Conservation (phyloP, 2,329 filamentous ascomycete species). For the Xylaria sp. region DNA sequence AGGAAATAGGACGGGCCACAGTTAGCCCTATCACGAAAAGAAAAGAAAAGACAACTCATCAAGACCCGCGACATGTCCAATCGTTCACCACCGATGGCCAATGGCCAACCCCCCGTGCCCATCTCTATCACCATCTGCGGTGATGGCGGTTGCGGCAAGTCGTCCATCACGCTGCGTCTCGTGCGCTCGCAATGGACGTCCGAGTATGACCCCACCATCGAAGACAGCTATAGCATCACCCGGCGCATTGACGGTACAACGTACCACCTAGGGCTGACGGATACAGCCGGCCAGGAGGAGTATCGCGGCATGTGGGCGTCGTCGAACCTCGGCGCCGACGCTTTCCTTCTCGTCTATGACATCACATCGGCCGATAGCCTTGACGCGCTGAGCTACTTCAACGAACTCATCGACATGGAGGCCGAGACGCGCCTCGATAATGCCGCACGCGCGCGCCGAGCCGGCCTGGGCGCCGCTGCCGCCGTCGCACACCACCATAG, state of each 20-base stretch:
- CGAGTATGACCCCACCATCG: conserved; percentile 83
- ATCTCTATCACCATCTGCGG: conserved; percentile 86
- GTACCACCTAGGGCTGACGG: conserved; percentile 82
- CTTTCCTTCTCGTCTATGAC: conserved; percentile 89
- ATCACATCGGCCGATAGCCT: conserved; percentile 78
- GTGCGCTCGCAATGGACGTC: conserved; percentile 86
- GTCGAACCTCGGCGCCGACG: conserved; percentile 81
- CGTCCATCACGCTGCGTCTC: conserved; percentile 83
- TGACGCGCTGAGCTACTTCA: conserved; percentile 79
- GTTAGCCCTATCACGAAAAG: not conserved
- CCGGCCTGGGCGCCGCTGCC: conserved; percentile 52
- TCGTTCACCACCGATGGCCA: conserved; percentile 23
- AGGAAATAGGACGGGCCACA: not conserved
- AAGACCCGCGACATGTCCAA: conserved; percentile 21
- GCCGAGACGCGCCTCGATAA: conserved; percentile 75
- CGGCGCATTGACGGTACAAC: conserved; percentile 82
- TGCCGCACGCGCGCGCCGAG: conserved; percentile 61
- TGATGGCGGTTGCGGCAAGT: conserved; percentile 87
- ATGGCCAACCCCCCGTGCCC: conserved; percentile 59
- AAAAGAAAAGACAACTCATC: not conserved
- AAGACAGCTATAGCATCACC: conserved; percentile 87
- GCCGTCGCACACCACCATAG: not conserved
- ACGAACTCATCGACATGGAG: conserved; percentile 86
- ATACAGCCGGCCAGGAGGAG: conserved; percentile 91
- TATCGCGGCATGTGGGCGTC: conserved; percentile 88